Conservation (phyloP, 1,284 basidiomycete species). For the Tilletia horrida region DNA sequence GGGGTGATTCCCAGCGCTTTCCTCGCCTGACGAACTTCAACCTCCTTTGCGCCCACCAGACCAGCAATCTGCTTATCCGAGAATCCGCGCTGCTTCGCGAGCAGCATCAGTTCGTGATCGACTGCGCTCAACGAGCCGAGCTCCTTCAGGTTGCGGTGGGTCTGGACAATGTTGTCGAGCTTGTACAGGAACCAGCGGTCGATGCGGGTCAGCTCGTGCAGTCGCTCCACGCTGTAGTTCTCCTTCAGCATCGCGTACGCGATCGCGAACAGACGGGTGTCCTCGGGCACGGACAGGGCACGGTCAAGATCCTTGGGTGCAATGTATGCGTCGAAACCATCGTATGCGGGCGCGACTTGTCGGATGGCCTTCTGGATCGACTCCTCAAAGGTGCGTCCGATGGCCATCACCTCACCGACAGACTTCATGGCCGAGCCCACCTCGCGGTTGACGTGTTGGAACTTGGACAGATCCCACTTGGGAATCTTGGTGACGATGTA, state of each 20-base stretch:
- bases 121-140: constrained; percentile 64
- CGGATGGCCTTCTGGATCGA: constrained; percentile 97
- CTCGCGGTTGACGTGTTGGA: constrained; percentile 89
- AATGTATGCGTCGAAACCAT: constrained; percentile 67
- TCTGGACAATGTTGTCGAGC: constrained; percentile 84
- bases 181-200: constrained; percentile 98
- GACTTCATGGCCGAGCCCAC: constrained; percentile 98
- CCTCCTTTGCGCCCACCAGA: constrained; percentile 65
- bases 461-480: constrained; percentile 99
- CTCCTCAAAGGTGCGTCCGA: constrained; percentile 98
- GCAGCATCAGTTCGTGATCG: constrained; percentile 49
- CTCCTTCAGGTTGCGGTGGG: constrained; percentile 49
- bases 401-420: constrained; percentile 99
- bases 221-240: constrained; percentile 80
- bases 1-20: constrained; percentile 85
- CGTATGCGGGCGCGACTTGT: constrained; percentile 83
- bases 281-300: constrained; percentile 72
- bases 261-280: constrained; percentile 91
- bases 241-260: constrained; percentile 96
- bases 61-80: constrained; percentile 87
- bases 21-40: constrained; percentile 74
- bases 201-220: constrained; percentile 94
- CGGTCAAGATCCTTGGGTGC: constrained; percentile 77
- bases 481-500: constrained; percentile 99
- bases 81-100: constrained; percentile 64